These are phyloP conservation scores for Cudoniella acicularis DNA, from an alignment of 495 filamentous ascomycete species.

Conservation along the genomic window DNA sequence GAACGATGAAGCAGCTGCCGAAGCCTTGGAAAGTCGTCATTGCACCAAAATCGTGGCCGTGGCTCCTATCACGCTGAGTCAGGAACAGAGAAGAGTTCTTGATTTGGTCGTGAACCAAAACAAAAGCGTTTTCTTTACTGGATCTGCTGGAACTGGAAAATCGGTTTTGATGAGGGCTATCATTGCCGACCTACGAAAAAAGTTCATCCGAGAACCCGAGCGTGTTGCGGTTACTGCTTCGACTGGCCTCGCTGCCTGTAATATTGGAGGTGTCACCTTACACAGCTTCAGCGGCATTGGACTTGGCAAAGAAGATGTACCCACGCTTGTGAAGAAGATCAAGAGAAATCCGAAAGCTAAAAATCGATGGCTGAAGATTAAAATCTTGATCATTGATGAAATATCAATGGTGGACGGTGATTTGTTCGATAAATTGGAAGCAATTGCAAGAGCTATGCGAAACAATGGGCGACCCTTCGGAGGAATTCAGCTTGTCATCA, in stretches of 20 bases:
- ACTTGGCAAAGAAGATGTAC: constrained; percentile 81
- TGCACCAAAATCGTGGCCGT: constrained; percentile 25
- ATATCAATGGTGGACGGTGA: constrained; percentile 98
- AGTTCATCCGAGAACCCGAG: constrained; percentile 70
- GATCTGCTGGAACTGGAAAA: constrained; percentile 95
- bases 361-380: constrained; percentile 83
- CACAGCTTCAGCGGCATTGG: constrained; percentile 97
- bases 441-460: constrained; percentile 72
- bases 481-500: constrained; percentile 93
- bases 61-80: constrained; percentile 66
- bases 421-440: constrained; percentile 92
- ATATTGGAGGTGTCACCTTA: constrained; percentile 91
- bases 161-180: constrained; percentile 92
- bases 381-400: constrained; percentile 86
- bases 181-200: constrained; percentile 73
- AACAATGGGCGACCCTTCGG: constrained; percentile 93
- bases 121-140: constrained; percentile 96
- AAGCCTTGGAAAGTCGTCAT: constrained; percentile 28
- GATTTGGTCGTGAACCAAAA: constrained; percentile 68
- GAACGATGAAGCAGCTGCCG: constrained; percentile 34
- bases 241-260: constrained; percentile 93
- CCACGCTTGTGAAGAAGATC: constrained; percentile 86
- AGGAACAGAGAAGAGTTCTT: constrained; percentile 82
- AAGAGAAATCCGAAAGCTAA: constrained; percentile 83
- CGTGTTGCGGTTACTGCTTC: constrained; percentile 90